Base-by-base conservation (phyloP, 1,139 yeast species). In the Suhomyces wounanorum region DNA sequence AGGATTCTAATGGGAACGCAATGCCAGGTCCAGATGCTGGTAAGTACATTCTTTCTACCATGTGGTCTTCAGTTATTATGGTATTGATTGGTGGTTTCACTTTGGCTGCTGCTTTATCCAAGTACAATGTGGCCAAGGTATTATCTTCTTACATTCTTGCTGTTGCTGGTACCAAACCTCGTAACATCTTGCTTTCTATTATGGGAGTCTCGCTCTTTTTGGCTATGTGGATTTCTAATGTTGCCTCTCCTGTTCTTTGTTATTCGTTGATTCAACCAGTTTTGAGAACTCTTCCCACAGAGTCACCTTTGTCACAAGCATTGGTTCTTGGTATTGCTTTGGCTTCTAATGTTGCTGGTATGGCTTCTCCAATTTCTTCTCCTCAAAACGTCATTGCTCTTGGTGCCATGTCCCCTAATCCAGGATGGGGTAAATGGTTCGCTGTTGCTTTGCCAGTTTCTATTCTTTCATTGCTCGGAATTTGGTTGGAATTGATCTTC, bases 31-130 rank as follows among this genome's bases (percentile, higher is more conserved):
- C 81, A 0, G 84, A 78, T 2, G 87, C 97, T 0, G 85, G 96
- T 1, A 81, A 82, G 59, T 89, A 79, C 63, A 89, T 92, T 52
- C 80, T 94, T 58, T 75, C 89, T 1, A 77, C 90, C 25, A 92
- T 92, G 98, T 92, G 97, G 97, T 86, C 95, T 6, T 89, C 97
- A 1, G 96, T 91, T 16, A 89, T 92, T 57, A 83, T 91, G 87
- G 75, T 92, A 45, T 75, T 92, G 51, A 72, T 92, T 25, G 98
- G 98, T 57, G 98, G 98, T 2, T 92, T 92, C 69, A 88, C 97
- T 0, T 74, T 92, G 51, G 97, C 98, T 10, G 97, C 96, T 13
- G 97, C 96, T 0, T 75, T 92, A 52, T 89, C 96, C 41, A 92
- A 91, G 68, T 90, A 89, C 69, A 87, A 90, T 64, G 82, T 92